A percentile compares a stretch with the other conserved stretches of the same genome.
Evolutionary conservation across 2,329 filamentous ascomycete species (phyloP).

Genomic region (Fusarium stilboides): DNA sequence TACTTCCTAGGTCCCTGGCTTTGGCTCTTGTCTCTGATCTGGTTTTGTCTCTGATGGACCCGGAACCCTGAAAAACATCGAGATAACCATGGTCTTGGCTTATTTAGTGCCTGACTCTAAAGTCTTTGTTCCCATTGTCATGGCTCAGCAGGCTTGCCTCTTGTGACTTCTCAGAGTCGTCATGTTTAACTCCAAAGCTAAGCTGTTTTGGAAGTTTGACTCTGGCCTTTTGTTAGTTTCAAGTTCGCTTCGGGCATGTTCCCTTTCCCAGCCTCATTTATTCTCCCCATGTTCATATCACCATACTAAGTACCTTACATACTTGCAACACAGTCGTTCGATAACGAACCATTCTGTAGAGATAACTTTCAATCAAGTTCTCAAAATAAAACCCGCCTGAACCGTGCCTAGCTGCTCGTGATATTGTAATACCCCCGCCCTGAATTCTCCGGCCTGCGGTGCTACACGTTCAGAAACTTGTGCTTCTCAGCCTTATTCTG

Average conservation of each 20-base stretch:
- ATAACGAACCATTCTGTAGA: not conserved
- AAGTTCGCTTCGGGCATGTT: conserved; percentile 29
- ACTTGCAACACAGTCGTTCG: conserved; percentile 10
- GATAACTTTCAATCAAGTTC: not conserved
- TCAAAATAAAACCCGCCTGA: not conserved
- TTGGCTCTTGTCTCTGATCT: conserved; percentile 8
- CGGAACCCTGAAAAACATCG: conserved; percentile 17
- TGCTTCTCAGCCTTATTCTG: conserved; percentile 28
- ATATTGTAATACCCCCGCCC: conserved; percentile 26
- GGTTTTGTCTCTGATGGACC: conserved; percentile 13
- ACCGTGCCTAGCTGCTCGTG: conserved; percentile 7
- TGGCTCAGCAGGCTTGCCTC: conserved; percentile 2
- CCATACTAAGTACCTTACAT: conserved; percentile 18
- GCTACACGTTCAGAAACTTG: conserved; percentile 9
- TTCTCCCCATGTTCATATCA: conserved; percentile 25
- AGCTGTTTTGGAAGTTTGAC: conserved; percentile 11
- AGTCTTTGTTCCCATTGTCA: conserved; percentile 25
- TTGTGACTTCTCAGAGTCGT: conserved; percentile 13
- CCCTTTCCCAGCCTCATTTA: conserved; percentile 11
- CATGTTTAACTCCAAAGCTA: conserved; percentile 28
- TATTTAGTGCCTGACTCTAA: not conserved
- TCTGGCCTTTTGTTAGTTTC: conserved; percentile 33
- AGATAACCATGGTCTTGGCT: conserved; percentile 12
- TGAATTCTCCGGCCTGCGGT: conserved; percentile 36
- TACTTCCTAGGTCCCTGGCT: conserved; percentile 18